Base-by-base conservation (phyloP, 2,329 filamentous ascomycete species). In the Hawksworthiomyces lignivorus region DNA sequence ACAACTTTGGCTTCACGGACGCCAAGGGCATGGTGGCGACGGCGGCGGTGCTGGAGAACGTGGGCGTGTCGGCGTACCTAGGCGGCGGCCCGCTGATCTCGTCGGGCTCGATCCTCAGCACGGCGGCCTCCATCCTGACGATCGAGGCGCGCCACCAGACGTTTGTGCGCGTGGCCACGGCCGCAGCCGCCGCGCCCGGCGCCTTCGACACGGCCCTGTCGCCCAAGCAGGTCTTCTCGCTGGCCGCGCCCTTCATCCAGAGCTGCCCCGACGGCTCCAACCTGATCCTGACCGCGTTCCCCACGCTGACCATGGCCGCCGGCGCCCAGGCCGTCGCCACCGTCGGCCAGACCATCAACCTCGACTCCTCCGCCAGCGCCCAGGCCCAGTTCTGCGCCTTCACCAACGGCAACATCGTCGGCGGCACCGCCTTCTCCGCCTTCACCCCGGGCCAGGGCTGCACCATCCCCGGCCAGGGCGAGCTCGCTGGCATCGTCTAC, bases 91-190 rank as follows among this genome's bases (percentile, higher is more conserved):
- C 80, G 5, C 68, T 86, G 24, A 61, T 87, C 48, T 69, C 73
- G 34, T 69, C 71, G 42, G 64, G 70, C 37, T 68, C 66, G 37
- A 74, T 85, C 48, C 75, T 88, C 38, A 68, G 72, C 46, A 75
- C 77, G 17, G 83, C 84, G 3, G 83, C 72, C 9, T 76, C 76
- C 38, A 87, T 88, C 58, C 72, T 85, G 33, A 84, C 82, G 19
- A 73, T 85, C 46, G 84, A 88, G 64, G 72, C 82, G 21, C 74
- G 84, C 45, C 84, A 88, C 63, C 80, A 85, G 62, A 80, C 80
- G 47, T 80, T 84, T 61, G 77, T 87, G 61, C 79, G 83, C 49
- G 64, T 70, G 44, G 77, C 75, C 29, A 66, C 70, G 17, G 69
- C 72, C 45, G 65, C 69, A 41, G 64, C 73, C 43, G 75, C 82